Conservation (phyloP, 1,284 basidiomycete genomes). For the Mycena citricolor region DNA sequence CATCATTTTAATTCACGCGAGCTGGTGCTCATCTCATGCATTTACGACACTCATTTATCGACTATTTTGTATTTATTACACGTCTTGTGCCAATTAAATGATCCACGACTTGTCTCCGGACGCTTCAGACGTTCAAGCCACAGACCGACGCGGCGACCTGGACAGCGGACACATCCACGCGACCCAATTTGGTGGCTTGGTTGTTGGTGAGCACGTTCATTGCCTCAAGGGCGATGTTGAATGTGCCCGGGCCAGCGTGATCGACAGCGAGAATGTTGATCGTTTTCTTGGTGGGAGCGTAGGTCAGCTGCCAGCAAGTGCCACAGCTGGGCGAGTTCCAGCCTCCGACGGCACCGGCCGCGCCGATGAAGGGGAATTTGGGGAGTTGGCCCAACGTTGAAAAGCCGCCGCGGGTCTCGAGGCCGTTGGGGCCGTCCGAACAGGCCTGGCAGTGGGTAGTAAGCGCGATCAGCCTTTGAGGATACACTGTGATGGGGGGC, state of each 20-base stretch:
- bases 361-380: conserved; percentile 35
- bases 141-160: conserved; percentile 30
- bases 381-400: conserved; percentile 35
- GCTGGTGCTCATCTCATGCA: too few species aligned
- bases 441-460: conserved; percentile 26
- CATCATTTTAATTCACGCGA: too few species aligned
- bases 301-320: conserved; percentile 39
- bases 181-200: conserved; percentile 34
- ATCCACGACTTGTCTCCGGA: too few species aligned
- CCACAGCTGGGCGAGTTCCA: conserved; percentile 40
- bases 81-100: too few species aligned
- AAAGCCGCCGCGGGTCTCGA: conserved; percentile 30
- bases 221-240: conserved; percentile 36
- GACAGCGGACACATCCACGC: conserved; percentile 31
- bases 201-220: conserved; percentile 39
- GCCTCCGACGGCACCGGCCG: conserved; percentile 31
- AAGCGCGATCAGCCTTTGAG: neutral
- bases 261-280: conserved; percentile 38
- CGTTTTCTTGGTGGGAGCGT: conserved; percentile 27
- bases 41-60: too few species aligned
- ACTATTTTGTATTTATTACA: too few species aligned
- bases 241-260: conserved; percentile 32
- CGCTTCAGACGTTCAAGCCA: too few species aligned
- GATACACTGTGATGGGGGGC: neutral
- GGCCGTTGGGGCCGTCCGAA: conserved; percentile 36